Base-by-base conservation (phyloP, 106 monocot genomes). In the Agapanthus africanus region DNA sequence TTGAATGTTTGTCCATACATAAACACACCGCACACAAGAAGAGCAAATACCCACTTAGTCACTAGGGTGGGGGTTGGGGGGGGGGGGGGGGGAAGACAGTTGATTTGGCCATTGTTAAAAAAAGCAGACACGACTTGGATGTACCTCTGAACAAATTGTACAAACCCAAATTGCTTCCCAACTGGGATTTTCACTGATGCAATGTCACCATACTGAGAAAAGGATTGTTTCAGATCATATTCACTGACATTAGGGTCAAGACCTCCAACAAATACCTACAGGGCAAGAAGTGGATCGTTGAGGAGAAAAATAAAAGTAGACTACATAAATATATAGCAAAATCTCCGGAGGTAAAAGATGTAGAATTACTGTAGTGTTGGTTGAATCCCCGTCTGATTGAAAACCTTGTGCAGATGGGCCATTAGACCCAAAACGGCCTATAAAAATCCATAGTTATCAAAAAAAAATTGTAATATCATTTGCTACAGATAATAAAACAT, bases 81-180 rank as follows among this genome's bases (percentile, higher is more conserved):
- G n/a, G n/a, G n/a, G n/a, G n/a, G n/a, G n/a, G n/a, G n/a, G n/a
- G n/a, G n/a, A n/a, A n/a, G n/a, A n/a, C n/a, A n/a, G n/a, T n/a
- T n/a, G n/a, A n/a, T n/a, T n/a, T n/a, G n/a, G n/a, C n/a, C n/a
- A n/a, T n/a, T n/a, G n/a, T n/a, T n/a, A n/a, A n/a, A n/a, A n/a
- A n/a, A n/a, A n/a, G n/a, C n/a, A n/a, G n/a, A n/a, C n/a, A n/a
- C n/a, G 1, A 13, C 9, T 8, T 1, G 4, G n/a, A n/a, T n/a
- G 35, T 70, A 94, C 93, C 93, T 90, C 54, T 82, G 77, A 32
- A 82, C 75, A 70, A 94, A 94, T 72, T 93, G 93, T 32, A 93
- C 88, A 70, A 93, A 93, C 11, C 93, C 93, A 69, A 88, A 93
- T 75, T 93, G 88, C 74, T 93, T 93, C 28, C 88, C 93, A 72